Conservation (phyloP, 371 early-diverging fungal species). For the Cokeromyces recurvatus region DNA sequence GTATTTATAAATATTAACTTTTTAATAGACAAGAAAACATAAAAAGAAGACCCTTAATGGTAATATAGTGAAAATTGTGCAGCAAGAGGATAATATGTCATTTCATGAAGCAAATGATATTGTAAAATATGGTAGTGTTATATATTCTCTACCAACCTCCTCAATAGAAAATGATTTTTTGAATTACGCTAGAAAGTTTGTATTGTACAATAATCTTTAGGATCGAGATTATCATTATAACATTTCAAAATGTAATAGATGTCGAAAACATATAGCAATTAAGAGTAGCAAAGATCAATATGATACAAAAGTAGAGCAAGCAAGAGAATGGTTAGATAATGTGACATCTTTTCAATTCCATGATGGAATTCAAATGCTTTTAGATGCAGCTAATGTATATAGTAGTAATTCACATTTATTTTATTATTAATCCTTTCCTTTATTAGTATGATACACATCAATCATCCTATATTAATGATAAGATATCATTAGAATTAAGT, state of each 20-base stretch:
- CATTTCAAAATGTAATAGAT: too few relatives aligned
- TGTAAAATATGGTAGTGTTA: constrained; percentile 21
- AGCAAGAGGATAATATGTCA: background rate
- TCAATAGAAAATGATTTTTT: constrained; percentile 45
- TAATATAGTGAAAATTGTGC: background rate
- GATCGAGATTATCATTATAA: background rate
- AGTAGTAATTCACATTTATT: too few relatives aligned
- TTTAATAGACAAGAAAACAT: background rate
- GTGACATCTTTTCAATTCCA: background rate
- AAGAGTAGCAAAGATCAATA: background rate
- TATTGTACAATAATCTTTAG: background rate
- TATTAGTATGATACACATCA: too few relatives aligned
- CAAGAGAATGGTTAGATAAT: background rate
- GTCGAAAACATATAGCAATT: background rate
- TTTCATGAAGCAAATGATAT: constrained; percentile 14
- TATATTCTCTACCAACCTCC: constrained; percentile 36
- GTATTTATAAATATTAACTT: too few relatives aligned
- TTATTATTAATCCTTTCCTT: too few relatives aligned
- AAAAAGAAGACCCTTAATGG: background rate
- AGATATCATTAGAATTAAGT: background rate
- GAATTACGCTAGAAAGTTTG: constrained; percentile 21
- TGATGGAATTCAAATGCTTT: constrained; percentile 11
- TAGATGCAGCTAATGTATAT: constrained; percentile 14
- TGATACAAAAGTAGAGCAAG: background rate
- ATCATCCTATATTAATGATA: background rate